Base-by-base conservation (phyloP, 1,139 yeast species). In the Zygosaccharomyces pseudobailii region DNA sequence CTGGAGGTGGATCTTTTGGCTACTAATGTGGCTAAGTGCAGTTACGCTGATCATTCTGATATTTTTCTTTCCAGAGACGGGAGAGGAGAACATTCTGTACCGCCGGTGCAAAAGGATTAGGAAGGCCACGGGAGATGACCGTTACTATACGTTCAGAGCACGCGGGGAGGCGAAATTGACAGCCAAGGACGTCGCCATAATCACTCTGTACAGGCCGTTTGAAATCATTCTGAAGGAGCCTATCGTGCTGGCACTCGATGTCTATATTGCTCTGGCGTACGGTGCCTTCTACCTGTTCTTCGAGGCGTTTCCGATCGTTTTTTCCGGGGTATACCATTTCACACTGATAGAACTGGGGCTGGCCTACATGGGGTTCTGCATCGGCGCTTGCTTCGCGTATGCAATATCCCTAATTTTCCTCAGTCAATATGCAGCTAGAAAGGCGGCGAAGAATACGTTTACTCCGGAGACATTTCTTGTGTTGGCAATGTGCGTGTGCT, bases 291-390 rank as follows among this genome's bases (percentile, higher is more conserved):
- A 79, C 58, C 67, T 79, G 41, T 80, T 76, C 73, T 78, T 80
- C 55, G 85, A 80, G 59, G 81, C 80, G 0, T 75, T 78, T 62
- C 86, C 86, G 3, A 70, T 79, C 41, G 79, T 78, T 2, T 79
- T 74, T 53, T 44, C 54, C 6, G 75, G 68, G 2, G 58, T 69
- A 27, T 69, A 75, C 55, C 58, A 69, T 39, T 80, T 80, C 61
- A 72, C 78, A n/a, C 55, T 70, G 36, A 68, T 80, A 19, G 75
- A 75, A 45, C 59, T 68, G 58, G 85, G 84, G 23, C 66, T 70
- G 4, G 63, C 78, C 3, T 80, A 72, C 57, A 37, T 74, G 28
- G 64, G 75, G 22, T 66, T 78, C 42, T 60, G 72, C 50, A 66
- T 75, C 31, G 84, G 84, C 31, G 68, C 73, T 37, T 30, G 52